These are phyloP conservation scores for Leucocoprinus birnbaumii DNA, from an alignment of 768 basidiomycete genomes.

Conservation along the genomic window DNA sequence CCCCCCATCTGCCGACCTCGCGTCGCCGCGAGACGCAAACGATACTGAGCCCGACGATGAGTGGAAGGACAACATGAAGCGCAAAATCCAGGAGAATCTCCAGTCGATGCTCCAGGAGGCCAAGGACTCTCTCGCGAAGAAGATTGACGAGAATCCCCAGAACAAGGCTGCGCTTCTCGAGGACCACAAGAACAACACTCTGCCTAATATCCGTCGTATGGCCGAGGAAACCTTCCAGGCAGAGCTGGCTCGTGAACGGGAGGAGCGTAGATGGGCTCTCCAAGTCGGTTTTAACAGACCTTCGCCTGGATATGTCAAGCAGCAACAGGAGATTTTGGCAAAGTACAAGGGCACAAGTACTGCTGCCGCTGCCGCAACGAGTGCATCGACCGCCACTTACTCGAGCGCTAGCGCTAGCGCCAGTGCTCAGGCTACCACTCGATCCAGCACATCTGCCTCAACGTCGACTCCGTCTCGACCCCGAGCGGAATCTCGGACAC, in stretches of 20 bases:
- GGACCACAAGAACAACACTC: conserved; percentile 33
- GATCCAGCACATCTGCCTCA: not conserved
- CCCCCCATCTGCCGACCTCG: not conserved
- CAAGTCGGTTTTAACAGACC: conserved; percentile 26
- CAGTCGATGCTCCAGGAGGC: conserved; percentile 45
- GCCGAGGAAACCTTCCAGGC: conserved; percentile 44
- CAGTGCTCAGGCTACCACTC: not conserved
- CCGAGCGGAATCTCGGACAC: not conserved
- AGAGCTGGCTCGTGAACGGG: conserved; percentile 45
- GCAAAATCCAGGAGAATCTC: conserved; percentile 47
- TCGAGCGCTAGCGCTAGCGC: not conserved
- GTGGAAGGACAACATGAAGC: conserved; percentile 47
- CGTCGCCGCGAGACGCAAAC: conserved; percentile 20
- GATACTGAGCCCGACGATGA: conserved; percentile 50
- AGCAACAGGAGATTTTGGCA: conserved; percentile 44
- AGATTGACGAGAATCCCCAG: conserved; percentile 43
- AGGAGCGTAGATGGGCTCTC: conserved; percentile 46
- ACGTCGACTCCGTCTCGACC: not conserved
- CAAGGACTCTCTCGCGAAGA: conserved; percentile 51
- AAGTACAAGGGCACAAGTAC: conserved; percentile 34
- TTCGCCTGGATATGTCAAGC: conserved; percentile 26
- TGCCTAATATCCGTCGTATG: conserved; percentile 40
- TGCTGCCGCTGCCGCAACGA: not conserved
- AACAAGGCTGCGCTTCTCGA: conserved; percentile 23
- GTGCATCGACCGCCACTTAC: conserved; percentile 1